These are phyloP conservation scores for Fusarium protoensiforme DNA, from an alignment of 2,329 filamentous ascomycete genomes.

Conservation along the genomic window DNA sequence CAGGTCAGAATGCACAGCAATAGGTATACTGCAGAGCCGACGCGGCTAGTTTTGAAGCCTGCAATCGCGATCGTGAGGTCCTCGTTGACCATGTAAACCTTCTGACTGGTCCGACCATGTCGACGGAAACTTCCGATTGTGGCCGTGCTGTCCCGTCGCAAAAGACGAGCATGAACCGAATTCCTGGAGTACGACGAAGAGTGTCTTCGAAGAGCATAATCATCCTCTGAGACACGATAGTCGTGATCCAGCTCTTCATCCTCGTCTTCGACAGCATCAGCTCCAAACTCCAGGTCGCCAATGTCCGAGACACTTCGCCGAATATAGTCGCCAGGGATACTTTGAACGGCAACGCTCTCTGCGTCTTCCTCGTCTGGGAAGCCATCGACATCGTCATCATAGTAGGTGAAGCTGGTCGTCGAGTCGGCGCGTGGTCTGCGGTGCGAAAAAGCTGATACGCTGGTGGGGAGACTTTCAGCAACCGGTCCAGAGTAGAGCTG, in stretches of 20 bases:
- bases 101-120: conserved; percentile 80
- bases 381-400: conserved; percentile 70
- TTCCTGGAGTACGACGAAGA: conserved; percentile 69
- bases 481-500: conserved; percentile 90
- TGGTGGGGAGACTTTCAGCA: conserved; percentile 95
- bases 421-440: conserved; percentile 85
- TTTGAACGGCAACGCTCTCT: conserved; percentile 45
- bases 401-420: conserved; percentile 89
- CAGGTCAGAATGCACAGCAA: conserved; percentile 76
- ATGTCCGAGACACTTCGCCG: conserved; percentile 51
- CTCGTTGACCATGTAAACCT: conserved; percentile 92
- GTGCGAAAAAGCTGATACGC: conserved; percentile 90
- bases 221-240: conserved; percentile 53
- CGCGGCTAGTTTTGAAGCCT: conserved; percentile 82
- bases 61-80: conserved; percentile 94
- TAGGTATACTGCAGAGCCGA: conserved; percentile 77
- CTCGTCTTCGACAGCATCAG: conserved; percentile 54
- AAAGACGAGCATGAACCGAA: conserved; percentile 72
- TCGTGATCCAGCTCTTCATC: conserved; percentile 56
- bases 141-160: conserved; percentile 75
- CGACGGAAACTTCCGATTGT: conserved; percentile 74
- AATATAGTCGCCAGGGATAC: conserved; percentile 37
- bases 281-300: conserved; percentile 53
- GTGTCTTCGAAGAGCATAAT: conserved; percentile 67
- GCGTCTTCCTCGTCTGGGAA: conserved; percentile 46